A percentile compares a stretch with the other conserved stretches of the same genome.
Evolutionary conservation across 2,329 filamentous ascomycete species (phyloP).

Genomic region (Ceratocystis cacaofunesta): DNA sequence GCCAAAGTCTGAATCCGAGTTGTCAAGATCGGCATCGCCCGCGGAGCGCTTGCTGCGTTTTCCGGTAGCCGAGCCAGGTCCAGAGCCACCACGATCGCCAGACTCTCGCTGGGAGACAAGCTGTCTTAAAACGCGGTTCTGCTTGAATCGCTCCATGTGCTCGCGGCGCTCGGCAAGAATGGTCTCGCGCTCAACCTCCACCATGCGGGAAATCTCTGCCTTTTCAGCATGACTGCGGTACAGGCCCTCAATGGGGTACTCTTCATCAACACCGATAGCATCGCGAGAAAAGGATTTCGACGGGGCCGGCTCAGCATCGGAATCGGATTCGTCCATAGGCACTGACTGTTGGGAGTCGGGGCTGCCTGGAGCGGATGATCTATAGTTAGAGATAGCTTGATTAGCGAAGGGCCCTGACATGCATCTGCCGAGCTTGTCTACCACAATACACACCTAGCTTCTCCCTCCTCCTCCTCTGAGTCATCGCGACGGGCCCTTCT

Average conservation of each 20-base stretch:
- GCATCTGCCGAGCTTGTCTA: not conserved
- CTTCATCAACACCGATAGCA: constrained; percentile 37
- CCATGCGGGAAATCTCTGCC: constrained; percentile 65
- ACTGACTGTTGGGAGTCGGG: constrained; percentile 65
- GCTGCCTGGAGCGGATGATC: constrained; percentile 54
- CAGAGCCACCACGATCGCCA: constrained; percentile 36
- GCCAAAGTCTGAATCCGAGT: constrained; percentile 50
- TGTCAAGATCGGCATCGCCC: constrained; percentile 62
- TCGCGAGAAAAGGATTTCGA: constrained; percentile 30
- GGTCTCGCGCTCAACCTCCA: constrained; percentile 81
- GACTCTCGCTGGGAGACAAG: constrained; percentile 55
- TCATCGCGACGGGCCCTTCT: constrained; percentile 26
- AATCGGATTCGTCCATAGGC: constrained; percentile 80
- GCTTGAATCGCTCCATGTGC: constrained; percentile 65
- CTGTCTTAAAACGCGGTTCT: constrained; percentile 67
- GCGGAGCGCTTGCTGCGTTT: constrained; percentile 65
- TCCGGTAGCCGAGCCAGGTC: constrained; percentile 28
- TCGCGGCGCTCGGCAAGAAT: constrained; percentile 77
- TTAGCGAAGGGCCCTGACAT: not conserved
- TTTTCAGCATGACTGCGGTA: constrained; percentile 63
- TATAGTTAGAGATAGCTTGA: constrained; percentile 24
- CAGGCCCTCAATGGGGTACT: constrained; percentile 79
- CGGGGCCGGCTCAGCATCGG: constrained; percentile 37
- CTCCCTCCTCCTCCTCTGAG: constrained; percentile 54
- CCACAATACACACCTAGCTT: constrained; percentile 35